Evolutionary conservation across 345 rosid genomes (phyloP), one percentile per base, ranked within the genome.

Genomic region (Sonneratia caseolaris): DNA sequence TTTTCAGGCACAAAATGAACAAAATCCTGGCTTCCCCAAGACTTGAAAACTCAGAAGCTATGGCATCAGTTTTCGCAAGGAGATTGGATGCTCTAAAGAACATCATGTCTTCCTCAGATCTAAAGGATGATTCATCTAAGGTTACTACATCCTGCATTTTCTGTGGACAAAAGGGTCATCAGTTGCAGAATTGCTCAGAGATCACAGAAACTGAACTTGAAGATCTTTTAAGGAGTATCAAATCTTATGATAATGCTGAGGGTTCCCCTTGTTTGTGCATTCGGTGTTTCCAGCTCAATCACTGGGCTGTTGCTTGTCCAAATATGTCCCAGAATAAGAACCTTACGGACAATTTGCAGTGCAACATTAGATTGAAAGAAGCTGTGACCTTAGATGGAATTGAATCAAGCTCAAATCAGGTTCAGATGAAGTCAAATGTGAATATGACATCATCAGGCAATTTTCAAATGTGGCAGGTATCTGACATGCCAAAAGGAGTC

Each of bases 281-380:
- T 71, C 86, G 86, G 82, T 88, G 97, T 81, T 87, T 81, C 77
- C 88, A 85, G 81, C 81, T 77, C 59, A 79, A 76, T 80, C 97
- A 93, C 71, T 91, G 97, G 98, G 97, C 97, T 70, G 79, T 83
- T 77, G 66, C 82, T 32, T 93, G 94, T 70, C 96, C 92, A 2
- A 77, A 70, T 59, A 76, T 81, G 37, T 66, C 21, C 38, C 69
- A 74, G 57, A 75, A 62, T 3, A 47, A 47, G 74, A 67, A 72
- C 72, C 76, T 73, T 57, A 13, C 15, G 64, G 71, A 73, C 37
- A 69, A 74, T 73, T 61, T 38, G 57, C 37, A 76, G 27, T 32
- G 71, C 27, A 70, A 62, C 59, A 19, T 19, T 45, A 74, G 71
- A 77, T 36, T 37, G 51, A 64, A 71, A 76, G 79, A 76, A 75